A percentile compares a stretch with the other conserved stretches of the same genome.
phyloP scores from a whole-genome alignment of 495 filamentous ascomycete species.

The Podospora conica region DNA sequence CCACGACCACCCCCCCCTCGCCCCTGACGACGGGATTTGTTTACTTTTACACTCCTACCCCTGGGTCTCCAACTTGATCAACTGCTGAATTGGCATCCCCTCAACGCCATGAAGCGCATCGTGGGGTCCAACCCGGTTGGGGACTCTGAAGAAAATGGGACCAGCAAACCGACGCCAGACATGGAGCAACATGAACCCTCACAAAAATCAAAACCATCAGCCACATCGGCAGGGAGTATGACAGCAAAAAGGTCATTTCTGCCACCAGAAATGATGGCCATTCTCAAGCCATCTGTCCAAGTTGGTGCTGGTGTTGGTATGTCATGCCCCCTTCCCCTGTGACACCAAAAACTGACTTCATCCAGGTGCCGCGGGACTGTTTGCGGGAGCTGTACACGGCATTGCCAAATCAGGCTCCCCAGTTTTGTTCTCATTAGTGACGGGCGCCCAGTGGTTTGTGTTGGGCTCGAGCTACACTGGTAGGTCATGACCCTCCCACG shows the following conservation, averaged over 20 bases:
- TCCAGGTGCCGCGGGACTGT: conserved; percentile 61
- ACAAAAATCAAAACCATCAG: not conserved
- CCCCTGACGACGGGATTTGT: conserved; percentile 3
- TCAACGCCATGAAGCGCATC: conserved; percentile 16
- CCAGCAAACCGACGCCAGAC: not conserved
- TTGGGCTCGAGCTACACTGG: conserved; percentile 74
- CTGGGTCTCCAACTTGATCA: not conserved
- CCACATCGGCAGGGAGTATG: not conserved
- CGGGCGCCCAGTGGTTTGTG: conserved; percentile 72
- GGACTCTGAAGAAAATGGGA: not conserved
- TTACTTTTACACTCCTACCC: not conserved
- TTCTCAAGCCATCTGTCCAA: conserved; percentile 31
- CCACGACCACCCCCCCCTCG: not conserved
- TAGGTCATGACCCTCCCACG: conserved; percentile 26
- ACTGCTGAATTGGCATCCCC: not conserved
- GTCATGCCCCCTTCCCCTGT: conserved; percentile 3
- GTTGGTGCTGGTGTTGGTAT: conserved; percentile 27
- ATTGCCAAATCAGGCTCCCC: conserved; percentile 59
- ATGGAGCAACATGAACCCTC: too few species aligned
- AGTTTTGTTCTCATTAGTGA: conserved; percentile 62
- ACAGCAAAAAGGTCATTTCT: conserved; percentile 20
- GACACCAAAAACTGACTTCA: not conserved
- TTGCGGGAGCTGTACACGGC: conserved; percentile 63
- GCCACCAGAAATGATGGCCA: conserved; percentile 33
- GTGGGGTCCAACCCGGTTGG: conserved; percentile 1